A percentile compares a stretch with the other conserved stretches of the same genome.
Conservation (phyloP, 169 alveolate species). For the Plasmodium reichenowi region DNA sequence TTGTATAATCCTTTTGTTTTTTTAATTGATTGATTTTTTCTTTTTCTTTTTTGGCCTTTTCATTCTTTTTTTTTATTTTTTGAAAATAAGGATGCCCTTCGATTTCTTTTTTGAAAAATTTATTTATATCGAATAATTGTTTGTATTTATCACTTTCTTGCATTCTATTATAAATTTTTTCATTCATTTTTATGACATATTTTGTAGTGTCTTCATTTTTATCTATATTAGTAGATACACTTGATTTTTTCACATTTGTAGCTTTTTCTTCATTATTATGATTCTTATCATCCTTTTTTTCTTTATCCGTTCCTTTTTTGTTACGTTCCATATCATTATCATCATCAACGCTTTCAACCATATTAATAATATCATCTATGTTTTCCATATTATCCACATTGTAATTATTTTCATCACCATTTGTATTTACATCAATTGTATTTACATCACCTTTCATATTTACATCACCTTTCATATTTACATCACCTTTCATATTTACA, state of each 20-base stretch:
- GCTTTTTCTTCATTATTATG: no score
- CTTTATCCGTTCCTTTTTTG: background rate
- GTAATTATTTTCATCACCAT: no score
- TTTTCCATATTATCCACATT: no score
- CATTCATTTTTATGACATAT: conserved; percentile 11
- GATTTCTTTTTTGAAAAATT: conserved; percentile 32
- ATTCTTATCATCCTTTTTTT: no score
- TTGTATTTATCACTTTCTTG: conserved; percentile 14
- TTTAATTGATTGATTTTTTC: conserved; percentile 30
- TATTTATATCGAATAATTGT: conserved; percentile 25
- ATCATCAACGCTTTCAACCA: no score
- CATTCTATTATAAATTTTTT: conserved; percentile 48
- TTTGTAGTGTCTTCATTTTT: background rate
- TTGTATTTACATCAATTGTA: no score
- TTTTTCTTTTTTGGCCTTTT: background rate
- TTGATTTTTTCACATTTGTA: no score
- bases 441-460: no score
- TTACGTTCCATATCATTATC: background rate
- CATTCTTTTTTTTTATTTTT: background rate
- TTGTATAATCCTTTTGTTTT: background rate
- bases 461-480: no score
- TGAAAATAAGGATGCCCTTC: conserved; percentile 10
- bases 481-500: no score
- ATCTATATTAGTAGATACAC: no score
- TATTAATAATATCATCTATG: no score